Evolutionary conservation across 2,329 filamentous ascomycete species (phyloP).

Genomic region (Aspergillus sergii): DNA sequence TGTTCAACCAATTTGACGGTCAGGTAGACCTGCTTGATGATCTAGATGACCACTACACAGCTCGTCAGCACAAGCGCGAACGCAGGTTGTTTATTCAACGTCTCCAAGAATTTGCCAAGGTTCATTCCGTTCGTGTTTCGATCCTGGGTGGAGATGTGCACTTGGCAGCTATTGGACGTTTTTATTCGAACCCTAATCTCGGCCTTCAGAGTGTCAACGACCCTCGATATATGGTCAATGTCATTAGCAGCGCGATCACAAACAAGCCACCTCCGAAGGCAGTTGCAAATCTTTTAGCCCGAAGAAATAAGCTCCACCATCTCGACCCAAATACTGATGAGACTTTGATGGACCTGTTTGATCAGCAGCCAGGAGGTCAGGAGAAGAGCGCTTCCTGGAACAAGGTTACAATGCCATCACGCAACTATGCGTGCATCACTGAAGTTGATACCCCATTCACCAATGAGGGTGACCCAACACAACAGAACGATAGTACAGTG

Average conservation of each 20-base stretch:
- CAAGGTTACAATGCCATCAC: constrained; percentile 77
- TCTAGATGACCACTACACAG: constrained; percentile 77
- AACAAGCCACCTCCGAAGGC: constrained; percentile 68
- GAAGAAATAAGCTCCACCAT: constrained; percentile 67
- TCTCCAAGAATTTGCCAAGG: constrained; percentile 61
- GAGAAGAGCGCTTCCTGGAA: constrained; percentile 73
- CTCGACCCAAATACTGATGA: constrained; percentile 65
- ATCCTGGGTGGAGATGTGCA: constrained; percentile 68
- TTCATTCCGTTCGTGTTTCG: constrained; percentile 60
- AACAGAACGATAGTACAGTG: constrained; percentile 31
- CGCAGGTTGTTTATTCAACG: constrained; percentile 71
- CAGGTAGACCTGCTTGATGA: constrained; percentile 67
- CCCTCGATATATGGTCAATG: constrained; percentile 65
- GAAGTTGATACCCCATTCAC: constrained; percentile 45
- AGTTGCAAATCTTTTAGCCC: constrained; percentile 65
- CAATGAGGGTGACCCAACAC: constrained; percentile 24
- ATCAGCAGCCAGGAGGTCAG: constrained; percentile 60
- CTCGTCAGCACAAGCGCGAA: constrained; percentile 87
- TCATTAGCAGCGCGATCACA: constrained; percentile 67
- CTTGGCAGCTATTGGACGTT: constrained; percentile 64
- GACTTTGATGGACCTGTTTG: constrained; percentile 64
- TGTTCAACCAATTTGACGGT: constrained; percentile 95
- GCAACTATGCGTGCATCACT: constrained; percentile 66
- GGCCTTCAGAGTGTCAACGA: constrained; percentile 60
- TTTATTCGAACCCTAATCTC: constrained; percentile 64